These are phyloP conservation scores for Pulveroboletus sp. DNA, from an alignment of 768 basidiomycete genomes.

Conservation along the genomic window DNA sequence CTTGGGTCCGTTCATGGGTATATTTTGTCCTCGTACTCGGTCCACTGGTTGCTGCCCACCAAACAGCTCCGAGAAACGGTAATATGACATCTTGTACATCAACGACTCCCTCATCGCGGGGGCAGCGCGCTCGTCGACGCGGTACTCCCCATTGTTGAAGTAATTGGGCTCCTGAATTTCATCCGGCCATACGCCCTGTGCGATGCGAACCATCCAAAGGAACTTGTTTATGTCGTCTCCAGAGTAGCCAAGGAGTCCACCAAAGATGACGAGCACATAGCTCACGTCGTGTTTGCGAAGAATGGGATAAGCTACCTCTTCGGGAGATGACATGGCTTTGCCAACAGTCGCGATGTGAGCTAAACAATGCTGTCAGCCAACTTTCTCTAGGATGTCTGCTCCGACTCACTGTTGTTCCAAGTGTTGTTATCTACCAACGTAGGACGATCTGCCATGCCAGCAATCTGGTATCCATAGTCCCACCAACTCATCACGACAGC, in stretches of 20 bases:
- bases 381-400: neutral
- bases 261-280: constrained; percentile 96
- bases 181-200: constrained; percentile 96
- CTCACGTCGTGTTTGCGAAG: constrained; percentile 96
- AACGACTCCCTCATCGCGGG: constrained; percentile 89
- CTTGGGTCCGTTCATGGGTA: constrained; percentile 74
- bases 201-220: constrained; percentile 96
- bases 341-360: constrained; percentile 99
- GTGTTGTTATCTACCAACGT: constrained; percentile 99
- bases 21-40: constrained; percentile 81
- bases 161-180: constrained; percentile 95
- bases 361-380: constrained; percentile 27
- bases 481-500: constrained; percentile 99
- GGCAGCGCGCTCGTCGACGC: constrained; percentile 81
- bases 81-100: constrained; percentile 99
- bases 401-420: constrained; percentile 92
- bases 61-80: constrained; percentile 89
- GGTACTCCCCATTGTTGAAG: constrained; percentile 94
- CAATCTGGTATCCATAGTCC: constrained; percentile 99
- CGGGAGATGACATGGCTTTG: constrained; percentile 92
- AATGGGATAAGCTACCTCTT: constrained; percentile 96
- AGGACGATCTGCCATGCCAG: constrained; percentile 95
- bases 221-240: constrained; percentile 99
- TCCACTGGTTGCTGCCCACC: constrained; percentile 72
- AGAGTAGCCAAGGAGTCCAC: constrained; percentile 92